Evolutionary conservation across 2,329 filamentous ascomycete genomes (phyloP).

Genomic region (Talaromyces sp.): DNA sequence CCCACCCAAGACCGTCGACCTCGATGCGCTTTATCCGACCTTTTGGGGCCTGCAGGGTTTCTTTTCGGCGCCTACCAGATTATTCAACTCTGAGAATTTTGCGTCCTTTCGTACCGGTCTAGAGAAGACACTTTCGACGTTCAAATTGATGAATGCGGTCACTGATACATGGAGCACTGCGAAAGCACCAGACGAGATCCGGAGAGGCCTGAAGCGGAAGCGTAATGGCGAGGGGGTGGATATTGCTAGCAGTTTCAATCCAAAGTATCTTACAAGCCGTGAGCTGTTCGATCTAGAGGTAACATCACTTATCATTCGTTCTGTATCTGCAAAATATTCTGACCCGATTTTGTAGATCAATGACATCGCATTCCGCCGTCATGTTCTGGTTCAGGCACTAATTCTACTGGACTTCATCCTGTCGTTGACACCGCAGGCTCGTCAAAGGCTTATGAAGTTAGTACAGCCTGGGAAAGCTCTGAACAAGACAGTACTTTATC

Average conservation of each 20-base stretch:
- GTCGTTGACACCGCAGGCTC: slow-evolving; percentile 78
- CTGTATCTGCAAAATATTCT: background rate
- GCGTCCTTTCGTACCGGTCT: slow-evolving; percentile 61
- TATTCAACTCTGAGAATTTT: slow-evolving; percentile 72
- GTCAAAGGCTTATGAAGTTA: slow-evolving; percentile 63
- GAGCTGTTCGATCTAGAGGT: slow-evolving; percentile 96
- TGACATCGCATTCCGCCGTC: slow-evolving; percentile 88
- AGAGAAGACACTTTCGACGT: slow-evolving; percentile 65
- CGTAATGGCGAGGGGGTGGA: slow-evolving; percentile 59
- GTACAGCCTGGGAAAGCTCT: slow-evolving; percentile 50
- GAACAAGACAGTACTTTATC: slow-evolving; percentile 87
- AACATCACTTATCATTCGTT: slow-evolving; percentile 21
- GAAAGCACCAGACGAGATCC: slow-evolving; percentile 61
- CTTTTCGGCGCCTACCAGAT: slow-evolving; percentile 82
- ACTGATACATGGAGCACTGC: slow-evolving; percentile 62
- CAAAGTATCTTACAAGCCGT: slow-evolving; percentile 95
- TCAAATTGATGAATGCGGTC: slow-evolving; percentile 67
- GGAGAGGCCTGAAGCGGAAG: slow-evolving; percentile 69
- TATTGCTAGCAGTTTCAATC: slow-evolving; percentile 76
- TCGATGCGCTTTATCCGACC: slow-evolving; percentile 75
- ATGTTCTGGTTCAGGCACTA: slow-evolving; percentile 90
- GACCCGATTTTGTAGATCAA: slow-evolving; percentile 60
- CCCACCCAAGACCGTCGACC: slow-evolving; percentile 56
- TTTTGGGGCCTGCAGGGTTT: slow-evolving; percentile 93
- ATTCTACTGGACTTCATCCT: slow-evolving; percentile 94